Conservation (phyloP, 106 monocot species). For the Dendrobium nobile region DNA sequence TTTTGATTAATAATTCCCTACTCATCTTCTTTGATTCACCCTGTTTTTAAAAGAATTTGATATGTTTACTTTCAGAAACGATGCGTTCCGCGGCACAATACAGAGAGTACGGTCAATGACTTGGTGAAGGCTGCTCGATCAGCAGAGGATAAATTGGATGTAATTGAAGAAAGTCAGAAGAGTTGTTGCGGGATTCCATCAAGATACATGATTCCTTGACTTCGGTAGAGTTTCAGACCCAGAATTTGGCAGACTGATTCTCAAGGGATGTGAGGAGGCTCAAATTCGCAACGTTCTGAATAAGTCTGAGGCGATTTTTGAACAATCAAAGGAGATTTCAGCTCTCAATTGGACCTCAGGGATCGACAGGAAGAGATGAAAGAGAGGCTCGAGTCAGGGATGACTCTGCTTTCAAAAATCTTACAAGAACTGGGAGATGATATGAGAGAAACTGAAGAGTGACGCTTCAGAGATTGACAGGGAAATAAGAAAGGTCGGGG, state of each 20-base stretch:
- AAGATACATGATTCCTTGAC: slow-evolving; percentile 48
- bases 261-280: slow-evolving; percentile 38
- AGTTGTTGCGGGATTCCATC: slow-evolving; percentile 38
- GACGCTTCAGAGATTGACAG: slow-evolving; percentile 51
- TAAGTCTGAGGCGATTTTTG: slow-evolving; percentile 46
- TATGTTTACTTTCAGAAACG: slow-evolving; percentile 31
- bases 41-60: not conserved
- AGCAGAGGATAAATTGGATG: slow-evolving; percentile 52
- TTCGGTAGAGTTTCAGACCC: slow-evolving; percentile 42
- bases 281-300: slow-evolving; percentile 49
- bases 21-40: not conserved
- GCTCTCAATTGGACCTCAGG: slow-evolving; percentile 46
- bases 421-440: slow-evolving; percentile 51
- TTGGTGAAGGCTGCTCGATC: slow-evolving; percentile 39
- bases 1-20: not conserved
- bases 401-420: slow-evolving; percentile 51
- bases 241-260: slow-evolving; percentile 34
- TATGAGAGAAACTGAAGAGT: slow-evolving; percentile 52
- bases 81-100: slow-evolving; percentile 64
- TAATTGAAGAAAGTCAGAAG: slow-evolving; percentile 45
- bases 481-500: slow-evolving; percentile 50
- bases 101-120: slow-evolving; percentile 71
- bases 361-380: slow-evolving; percentile 53
- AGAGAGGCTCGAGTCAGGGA: slow-evolving; percentile 38
- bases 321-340: slow-evolving; percentile 53